Conservation (phyloP, 2,329 filamentous ascomycete species). For the Metarhizium sp. region DNA sequence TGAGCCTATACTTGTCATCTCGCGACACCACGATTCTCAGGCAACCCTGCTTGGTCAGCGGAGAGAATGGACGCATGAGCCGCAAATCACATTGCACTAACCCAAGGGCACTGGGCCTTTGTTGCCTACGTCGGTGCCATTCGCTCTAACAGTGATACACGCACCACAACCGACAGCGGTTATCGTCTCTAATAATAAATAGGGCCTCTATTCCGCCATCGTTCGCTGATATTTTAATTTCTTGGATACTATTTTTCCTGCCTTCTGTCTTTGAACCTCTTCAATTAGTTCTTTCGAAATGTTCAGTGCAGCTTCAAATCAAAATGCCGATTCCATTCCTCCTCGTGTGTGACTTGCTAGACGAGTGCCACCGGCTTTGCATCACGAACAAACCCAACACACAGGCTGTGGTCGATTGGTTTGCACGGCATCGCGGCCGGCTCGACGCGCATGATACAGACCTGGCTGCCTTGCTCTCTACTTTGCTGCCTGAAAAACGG, state of each 20-base stretch:
- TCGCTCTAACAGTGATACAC: not conserved
- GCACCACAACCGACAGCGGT: not conserved
- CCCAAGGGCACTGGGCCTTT: not conserved
- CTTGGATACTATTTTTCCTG: not conserved
- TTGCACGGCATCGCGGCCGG: conserved; percentile 46
- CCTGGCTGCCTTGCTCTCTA: conserved; percentile 59
- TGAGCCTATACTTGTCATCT: not conserved
- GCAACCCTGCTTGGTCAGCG: not conserved
- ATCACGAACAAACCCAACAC: conserved; percentile 22
- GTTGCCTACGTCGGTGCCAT: not conserved
- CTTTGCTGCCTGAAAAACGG: conserved; percentile 65
- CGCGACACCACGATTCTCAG: conserved; percentile 6
- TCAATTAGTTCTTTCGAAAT: not conserved
- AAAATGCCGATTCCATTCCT: conserved; percentile 58
- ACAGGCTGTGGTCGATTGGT: conserved; percentile 54
- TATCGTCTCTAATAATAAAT: not conserved
- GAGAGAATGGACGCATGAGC: not conserved
- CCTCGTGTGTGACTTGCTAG: conserved; percentile 65
- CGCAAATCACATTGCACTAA: not conserved
- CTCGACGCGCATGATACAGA: conserved; percentile 50
- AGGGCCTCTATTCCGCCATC: not conserved
- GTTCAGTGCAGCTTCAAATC: not conserved
- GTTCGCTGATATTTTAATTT: not conserved
- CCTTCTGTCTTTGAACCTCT: not conserved
- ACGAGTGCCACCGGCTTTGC: conserved; percentile 47